phyloP scores from a whole-genome alignment of 2,329 filamentous ascomycete genomes.

The Penicillium sp. region DNA sequence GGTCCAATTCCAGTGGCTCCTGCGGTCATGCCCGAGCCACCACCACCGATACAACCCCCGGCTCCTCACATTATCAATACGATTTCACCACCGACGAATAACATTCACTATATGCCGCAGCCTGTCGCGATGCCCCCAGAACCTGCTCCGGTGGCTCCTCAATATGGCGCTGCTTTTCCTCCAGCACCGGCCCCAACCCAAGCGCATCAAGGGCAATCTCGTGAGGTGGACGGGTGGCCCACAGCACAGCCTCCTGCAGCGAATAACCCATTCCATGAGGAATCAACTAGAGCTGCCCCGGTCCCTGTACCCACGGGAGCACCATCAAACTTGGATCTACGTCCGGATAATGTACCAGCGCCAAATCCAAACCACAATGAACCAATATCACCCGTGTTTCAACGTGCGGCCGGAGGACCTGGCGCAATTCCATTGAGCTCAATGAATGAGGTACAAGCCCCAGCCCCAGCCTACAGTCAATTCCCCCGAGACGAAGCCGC shows the following conservation, averaged over 20 bases:
- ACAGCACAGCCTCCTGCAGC: background rate
- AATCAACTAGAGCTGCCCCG: background rate
- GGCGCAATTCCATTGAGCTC: conserved; percentile 62
- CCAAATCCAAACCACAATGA: background rate
- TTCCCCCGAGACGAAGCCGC: conserved; percentile 26
- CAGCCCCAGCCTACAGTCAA: conserved; percentile 39
- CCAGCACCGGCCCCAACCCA: conserved; percentile 46
- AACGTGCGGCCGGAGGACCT: conserved; percentile 63
- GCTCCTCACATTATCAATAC: conserved; percentile 15
- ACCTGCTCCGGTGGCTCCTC: conserved; percentile 24
- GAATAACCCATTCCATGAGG: background rate
- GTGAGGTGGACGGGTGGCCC: background rate
- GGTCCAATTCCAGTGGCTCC: background rate
- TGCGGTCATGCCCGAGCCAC: conserved; percentile 1
- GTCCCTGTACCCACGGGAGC: background rate
- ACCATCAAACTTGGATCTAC: background rate
- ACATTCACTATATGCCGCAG: conserved; percentile 23
- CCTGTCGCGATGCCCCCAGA: conserved; percentile 55
- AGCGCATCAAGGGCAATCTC: conserved; percentile 3
- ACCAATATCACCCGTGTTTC: conserved; percentile 64
- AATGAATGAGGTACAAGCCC: conserved; percentile 59
- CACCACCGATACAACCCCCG: background rate
- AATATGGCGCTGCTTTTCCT: conserved; percentile 62
- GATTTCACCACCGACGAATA: conserved; percentile 14
- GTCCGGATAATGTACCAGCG: background rate